These are phyloP conservation scores for Colletotrichum eleusines DNA, from an alignment of 2,329 filamentous ascomycete species.

Conservation along the genomic window DNA sequence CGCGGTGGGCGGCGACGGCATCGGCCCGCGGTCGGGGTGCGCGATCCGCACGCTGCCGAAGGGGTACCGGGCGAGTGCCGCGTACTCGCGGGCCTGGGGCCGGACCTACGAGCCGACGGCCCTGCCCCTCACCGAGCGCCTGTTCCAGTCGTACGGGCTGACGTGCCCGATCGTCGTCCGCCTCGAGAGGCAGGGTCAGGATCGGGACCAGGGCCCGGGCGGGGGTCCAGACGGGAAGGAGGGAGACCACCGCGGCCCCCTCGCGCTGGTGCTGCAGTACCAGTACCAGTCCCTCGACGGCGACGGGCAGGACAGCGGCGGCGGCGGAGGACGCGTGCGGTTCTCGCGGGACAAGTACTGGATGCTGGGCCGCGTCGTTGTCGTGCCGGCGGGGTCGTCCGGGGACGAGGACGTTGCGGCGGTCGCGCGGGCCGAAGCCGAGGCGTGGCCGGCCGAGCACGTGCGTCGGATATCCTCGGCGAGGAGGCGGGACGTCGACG, in stretches of 20 bases:
- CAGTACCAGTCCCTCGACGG: not conserved
- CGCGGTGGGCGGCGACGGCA: not conserved
- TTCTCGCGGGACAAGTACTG: not conserved
- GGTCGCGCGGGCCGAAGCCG: not conserved
- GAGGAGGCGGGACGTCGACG: not conserved
- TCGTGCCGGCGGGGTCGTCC: not conserved
- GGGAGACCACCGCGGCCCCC: too few relatives aligned
- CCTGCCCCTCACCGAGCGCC: not conserved
- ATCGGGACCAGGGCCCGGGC: too few relatives aligned
- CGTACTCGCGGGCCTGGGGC: not conserved
- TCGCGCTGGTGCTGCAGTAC: conserved; percentile 19
- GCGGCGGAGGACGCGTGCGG: not conserved
- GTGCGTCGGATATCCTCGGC: not conserved
- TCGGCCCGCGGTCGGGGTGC: not conserved
- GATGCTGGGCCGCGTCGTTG: conserved; percentile 18
- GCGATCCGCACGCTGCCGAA: conserved; percentile 3
- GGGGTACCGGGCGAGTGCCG: not conserved
- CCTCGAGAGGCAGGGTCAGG: not conserved
- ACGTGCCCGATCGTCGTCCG: not conserved
- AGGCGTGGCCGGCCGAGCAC: conserved; percentile 1
- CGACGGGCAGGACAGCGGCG: not conserved
- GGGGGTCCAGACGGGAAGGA: too few relatives aligned
- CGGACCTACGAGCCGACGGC: not conserved
- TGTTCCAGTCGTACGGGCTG: conserved; percentile 3
- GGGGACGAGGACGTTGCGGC: not conserved